phyloP scores from a whole-genome alignment of 2,329 filamentous ascomycete species.

The Nannizziopsis arthrosporioides region DNA sequence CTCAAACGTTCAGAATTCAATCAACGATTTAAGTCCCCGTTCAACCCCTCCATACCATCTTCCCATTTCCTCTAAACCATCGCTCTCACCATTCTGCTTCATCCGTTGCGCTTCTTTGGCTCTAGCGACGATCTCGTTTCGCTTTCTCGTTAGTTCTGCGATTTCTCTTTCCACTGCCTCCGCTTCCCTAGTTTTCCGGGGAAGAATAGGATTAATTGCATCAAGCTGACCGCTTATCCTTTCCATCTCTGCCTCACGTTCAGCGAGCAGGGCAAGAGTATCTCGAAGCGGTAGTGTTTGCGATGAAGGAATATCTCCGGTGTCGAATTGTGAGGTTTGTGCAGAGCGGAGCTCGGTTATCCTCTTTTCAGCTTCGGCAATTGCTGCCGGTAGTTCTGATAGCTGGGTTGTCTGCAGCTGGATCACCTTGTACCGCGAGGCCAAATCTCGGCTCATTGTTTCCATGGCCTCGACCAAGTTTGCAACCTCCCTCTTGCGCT shows the following conservation, averaged over 20 bases:
- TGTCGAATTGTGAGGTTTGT: slow-evolving; percentile 51
- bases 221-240: slow-evolving; percentile 34
- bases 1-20: neutral
- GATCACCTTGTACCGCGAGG: slow-evolving; percentile 46
- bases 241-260: slow-evolving; percentile 32
- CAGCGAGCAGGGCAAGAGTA: slow-evolving; percentile 30
- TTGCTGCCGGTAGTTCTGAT: slow-evolving; percentile 41
- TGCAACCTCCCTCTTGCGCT: slow-evolving; percentile 66
- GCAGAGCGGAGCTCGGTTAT: slow-evolving; percentile 38
- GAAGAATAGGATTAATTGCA: slow-evolving; percentile 34
- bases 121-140: slow-evolving; percentile 34
- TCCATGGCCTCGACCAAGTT: slow-evolving; percentile 64
- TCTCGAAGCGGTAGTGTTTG: slow-evolving; percentile 32
- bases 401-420: slow-evolving; percentile 43
- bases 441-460: slow-evolving; percentile 52
- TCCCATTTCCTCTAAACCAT: slow-evolving; percentile 37
- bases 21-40: slow-evolving; percentile 30
- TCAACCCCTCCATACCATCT: slow-evolving; percentile 36
- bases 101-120: slow-evolving; percentile 36
- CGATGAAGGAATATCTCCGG: slow-evolving; percentile 23
- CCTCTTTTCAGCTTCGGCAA: slow-evolving; percentile 40
- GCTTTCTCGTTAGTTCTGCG: slow-evolving; percentile 34
- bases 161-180: slow-evolving; percentile 37
- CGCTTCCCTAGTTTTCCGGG: slow-evolving; percentile 33
- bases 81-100: slow-evolving; percentile 36